Evolutionary conservation across 2,329 filamentous ascomycete species (phyloP).

Genomic region (Neofusicoccum sp.): DNA sequence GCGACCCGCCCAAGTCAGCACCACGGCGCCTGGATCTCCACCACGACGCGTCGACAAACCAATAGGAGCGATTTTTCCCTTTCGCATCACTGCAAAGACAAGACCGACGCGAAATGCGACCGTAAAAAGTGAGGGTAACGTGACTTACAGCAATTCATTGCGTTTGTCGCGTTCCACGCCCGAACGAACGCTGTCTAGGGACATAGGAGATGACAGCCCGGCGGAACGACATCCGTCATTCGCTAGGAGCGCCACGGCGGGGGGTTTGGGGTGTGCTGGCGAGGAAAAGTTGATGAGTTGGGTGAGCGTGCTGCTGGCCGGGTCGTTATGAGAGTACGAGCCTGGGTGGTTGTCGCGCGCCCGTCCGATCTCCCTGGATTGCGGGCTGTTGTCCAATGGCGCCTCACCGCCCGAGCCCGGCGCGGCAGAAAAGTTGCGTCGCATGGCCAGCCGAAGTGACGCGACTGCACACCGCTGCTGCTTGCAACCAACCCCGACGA

Average conservation of each 20-base stretch:
- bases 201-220: slow-evolving; percentile 46
- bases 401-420: background rate
- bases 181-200: slow-evolving; percentile 46
- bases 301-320: slow-evolving; percentile 20
- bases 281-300: slow-evolving; percentile 33
- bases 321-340: slow-evolving; percentile 16
- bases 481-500: background rate
- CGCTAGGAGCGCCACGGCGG: slow-evolving; percentile 42
- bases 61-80: slow-evolving; percentile 41
- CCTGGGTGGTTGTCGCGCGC: slow-evolving; percentile 17
- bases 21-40: slow-evolving; percentile 33
- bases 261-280: slow-evolving; percentile 32
- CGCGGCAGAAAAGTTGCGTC: slow-evolving; percentile 11
- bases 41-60: slow-evolving; percentile 36
- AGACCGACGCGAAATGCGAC: slow-evolving; percentile 30
- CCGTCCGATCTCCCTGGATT: slow-evolving; percentile 14
- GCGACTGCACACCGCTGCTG: background rate
- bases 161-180: slow-evolving; percentile 39
- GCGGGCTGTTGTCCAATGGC: slow-evolving; percentile 7
- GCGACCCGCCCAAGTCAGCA: slow-evolving; percentile 18
- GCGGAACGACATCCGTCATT: slow-evolving; percentile 49
- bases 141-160: slow-evolving; percentile 46
- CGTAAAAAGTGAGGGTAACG: slow-evolving; percentile 25
- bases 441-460: background rate
- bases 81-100: slow-evolving; percentile 35